Conservation (phyloP, 164 flowering plant species). For the Paratinospora sagittata region DNA sequence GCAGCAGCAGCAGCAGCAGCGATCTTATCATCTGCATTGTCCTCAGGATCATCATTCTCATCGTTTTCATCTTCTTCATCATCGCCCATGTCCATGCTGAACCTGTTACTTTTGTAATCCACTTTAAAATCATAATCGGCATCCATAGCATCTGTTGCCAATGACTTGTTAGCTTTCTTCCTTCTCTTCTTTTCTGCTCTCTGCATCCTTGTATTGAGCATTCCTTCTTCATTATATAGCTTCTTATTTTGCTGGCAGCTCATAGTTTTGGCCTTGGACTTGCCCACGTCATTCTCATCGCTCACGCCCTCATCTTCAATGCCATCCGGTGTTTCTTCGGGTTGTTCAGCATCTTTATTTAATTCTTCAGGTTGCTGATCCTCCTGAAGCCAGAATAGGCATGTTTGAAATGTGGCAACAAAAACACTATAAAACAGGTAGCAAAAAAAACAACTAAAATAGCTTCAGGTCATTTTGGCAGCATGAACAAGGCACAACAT, state of each 20-base stretch:
- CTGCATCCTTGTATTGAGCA: constrained; percentile 55
- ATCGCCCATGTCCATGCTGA: constrained; percentile 32
- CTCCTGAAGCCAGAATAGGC: constrained; percentile 26
- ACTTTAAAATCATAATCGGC: constrained; percentile 82
- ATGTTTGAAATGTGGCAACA: background rate
- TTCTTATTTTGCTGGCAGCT: constrained; percentile 60
- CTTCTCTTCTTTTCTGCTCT: constrained; percentile 71
- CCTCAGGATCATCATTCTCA: constrained; percentile 12
- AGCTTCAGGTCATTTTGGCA: too few species aligned
- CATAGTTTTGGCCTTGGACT: constrained; percentile 25
- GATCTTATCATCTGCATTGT: constrained; percentile 15
- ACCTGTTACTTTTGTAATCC: constrained; percentile 42
- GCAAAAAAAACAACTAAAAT: background rate
- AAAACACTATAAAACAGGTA: background rate
- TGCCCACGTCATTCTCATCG: constrained; percentile 32
- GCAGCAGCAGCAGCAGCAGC: background rate
- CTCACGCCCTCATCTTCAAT: constrained; percentile 49
- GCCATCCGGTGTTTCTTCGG: constrained; percentile 15
- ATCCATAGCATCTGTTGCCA: constrained; percentile 32
- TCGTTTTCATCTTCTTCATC: constrained; percentile 31
- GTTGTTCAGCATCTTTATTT: constrained; percentile 16
- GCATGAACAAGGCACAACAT: background rate
- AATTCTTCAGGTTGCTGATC: constrained; percentile 24
- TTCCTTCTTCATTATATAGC: constrained; percentile 71
- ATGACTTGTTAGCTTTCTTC: constrained; percentile 47